Evolutionary conservation across 2,329 filamentous ascomycete species (phyloP), one percentile per base, ranked within the genome.

Genomic region (Fusarium brevicatenulatum): DNA sequence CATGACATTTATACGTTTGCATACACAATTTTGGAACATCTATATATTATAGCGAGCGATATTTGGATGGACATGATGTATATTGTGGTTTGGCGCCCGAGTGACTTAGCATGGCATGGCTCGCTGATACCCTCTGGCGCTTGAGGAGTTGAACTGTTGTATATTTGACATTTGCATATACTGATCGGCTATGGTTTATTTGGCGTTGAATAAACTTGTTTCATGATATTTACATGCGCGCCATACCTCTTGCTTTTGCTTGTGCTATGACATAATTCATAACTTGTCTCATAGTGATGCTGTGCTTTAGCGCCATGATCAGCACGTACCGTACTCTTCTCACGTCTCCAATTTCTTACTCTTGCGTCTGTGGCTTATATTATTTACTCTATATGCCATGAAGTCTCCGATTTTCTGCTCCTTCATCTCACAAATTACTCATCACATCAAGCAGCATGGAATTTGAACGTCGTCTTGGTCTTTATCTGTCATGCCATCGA

Each of bases 71-170:
- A 57, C 30, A 44, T 43, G 15, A 56, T 39, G 43, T 50, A 30
- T 43, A 32, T 32, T 15, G n/a, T 40, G 42, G 42, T 21, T 56
- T 55, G 43, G 36, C 42, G 39, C 59, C 25, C 25, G 40, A 36
- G 37, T 65, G 30, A 40, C 43, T 68, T 46, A 10, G 36, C 36
- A 54, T 70, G 54, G 55, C 43, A 67, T 56, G 40, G 43, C 44
- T 50, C 28, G 57, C 70, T 72, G 49, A 72, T 72, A 72, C 70
- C 70, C 70, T 46, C 70, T 63, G 70, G 70, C 53, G 70, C 53
- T 25, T 44, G 56, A 66, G 70, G 70, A 72, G 70, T 52, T 67
- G 37, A 40, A 50, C 13, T 49, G 46, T 21, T 42, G 47, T 66
- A 55, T 43, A 44, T 15, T 39, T 25, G 23, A 43, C 23, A 44